Percentiles rank a stretch among this genome's conserved stretches.
phyloP scores from a whole-genome alignment of 371 early-diverging fungal species.

The Enterospora canceri region DNA sequence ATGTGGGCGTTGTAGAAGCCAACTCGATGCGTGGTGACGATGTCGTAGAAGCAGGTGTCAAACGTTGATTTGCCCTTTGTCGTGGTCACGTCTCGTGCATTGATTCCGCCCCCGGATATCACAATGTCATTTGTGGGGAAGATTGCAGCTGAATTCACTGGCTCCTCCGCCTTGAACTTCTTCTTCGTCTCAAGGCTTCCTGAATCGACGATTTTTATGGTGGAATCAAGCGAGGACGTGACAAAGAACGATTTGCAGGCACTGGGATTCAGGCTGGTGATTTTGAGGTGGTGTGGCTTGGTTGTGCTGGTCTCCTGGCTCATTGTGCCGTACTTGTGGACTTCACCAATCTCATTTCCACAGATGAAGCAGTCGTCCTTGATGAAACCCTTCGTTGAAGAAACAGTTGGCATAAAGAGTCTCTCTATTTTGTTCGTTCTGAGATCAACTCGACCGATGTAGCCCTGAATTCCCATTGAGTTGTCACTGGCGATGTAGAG shows the following conservation, averaged over 20 bases:
- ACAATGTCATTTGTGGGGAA: conserved; percentile 62
- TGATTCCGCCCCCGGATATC: conserved; percentile 64
- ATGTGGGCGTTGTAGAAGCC: conserved; percentile 93
- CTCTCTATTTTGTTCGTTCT: conserved; percentile 59
- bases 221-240: conserved; percentile 83
- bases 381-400: conserved; percentile 72
- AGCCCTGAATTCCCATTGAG: conserved; percentile 75
- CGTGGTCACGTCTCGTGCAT: conserved; percentile 81
- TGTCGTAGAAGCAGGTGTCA: conserved; percentile 92
- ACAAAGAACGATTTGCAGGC: conserved; percentile 81
- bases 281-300: conserved; percentile 62
- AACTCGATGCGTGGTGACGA: conserved; percentile 80
- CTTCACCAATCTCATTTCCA: conserved; percentile 62
- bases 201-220: conserved; percentile 73
- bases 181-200: conserved; percentile 69
- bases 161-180: conserved; percentile 72
- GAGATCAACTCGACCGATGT: conserved; percentile 67
- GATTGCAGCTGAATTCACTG: conserved; percentile 81
- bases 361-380: conserved; percentile 74
- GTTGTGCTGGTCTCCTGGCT: conserved; percentile 59
- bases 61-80: conserved; percentile 83
- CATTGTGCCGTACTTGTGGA: conserved; percentile 53
- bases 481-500: conserved; percentile 73
- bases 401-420: conserved; percentile 47
- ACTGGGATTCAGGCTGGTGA: conserved; percentile 82